Percentiles rank a stretch among this genome's conserved stretches.
These are phyloP conservation scores for Zygosaccharomyces bailii DNA, from an alignment of 805 yeast species.

Conservation along the genomic window DNA sequence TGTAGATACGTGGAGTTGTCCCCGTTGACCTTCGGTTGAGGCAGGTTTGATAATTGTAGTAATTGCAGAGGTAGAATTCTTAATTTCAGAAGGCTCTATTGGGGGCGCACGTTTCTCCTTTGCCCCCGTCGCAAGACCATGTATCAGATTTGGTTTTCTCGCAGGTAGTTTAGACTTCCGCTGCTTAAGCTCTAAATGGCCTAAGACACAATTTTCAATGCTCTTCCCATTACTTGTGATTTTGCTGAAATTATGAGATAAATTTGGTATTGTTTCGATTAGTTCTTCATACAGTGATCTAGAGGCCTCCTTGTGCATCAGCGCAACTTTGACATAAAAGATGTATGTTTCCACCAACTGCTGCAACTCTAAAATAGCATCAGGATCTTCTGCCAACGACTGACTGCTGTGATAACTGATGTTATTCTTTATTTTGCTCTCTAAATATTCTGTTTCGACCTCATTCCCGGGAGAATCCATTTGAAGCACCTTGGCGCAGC, in stretches of 20 bases:
- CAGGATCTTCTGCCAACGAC: not conserved
- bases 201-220: slow-evolving; percentile 11
- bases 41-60: not conserved
- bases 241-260: slow-evolving; percentile 9
- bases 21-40: not conserved
- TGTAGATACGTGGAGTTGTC: slow-evolving; percentile 3
- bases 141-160: slow-evolving; percentile 2
- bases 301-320: slow-evolving; percentile 11
- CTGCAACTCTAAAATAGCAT: slow-evolving; percentile 1
- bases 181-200: slow-evolving; percentile 11
- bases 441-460: slow-evolving; percentile 5
- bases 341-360: slow-evolving; percentile 17
- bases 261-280: slow-evolving; percentile 15
- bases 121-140: too few species aligned
- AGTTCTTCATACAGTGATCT: slow-evolving; percentile 18
- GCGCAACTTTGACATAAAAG: slow-evolving; percentile 17
- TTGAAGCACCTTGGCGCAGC: slow-evolving; percentile 12
- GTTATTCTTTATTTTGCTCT: slow-evolving; percentile 6
- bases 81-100: too few species aligned
- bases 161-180: slow-evolving; percentile 7
- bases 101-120: too few species aligned
- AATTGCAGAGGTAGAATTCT: not conserved
- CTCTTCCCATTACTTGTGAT: slow-evolving; percentile 5
- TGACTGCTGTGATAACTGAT: slow-evolving; percentile 4
- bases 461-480: slow-evolving; percentile 3